Evolutionary conservation across 164 flowering plant genomes (phyloP), one percentile per base, ranked within the genome.

Genomic region (Nelumbo lutea): DNA sequence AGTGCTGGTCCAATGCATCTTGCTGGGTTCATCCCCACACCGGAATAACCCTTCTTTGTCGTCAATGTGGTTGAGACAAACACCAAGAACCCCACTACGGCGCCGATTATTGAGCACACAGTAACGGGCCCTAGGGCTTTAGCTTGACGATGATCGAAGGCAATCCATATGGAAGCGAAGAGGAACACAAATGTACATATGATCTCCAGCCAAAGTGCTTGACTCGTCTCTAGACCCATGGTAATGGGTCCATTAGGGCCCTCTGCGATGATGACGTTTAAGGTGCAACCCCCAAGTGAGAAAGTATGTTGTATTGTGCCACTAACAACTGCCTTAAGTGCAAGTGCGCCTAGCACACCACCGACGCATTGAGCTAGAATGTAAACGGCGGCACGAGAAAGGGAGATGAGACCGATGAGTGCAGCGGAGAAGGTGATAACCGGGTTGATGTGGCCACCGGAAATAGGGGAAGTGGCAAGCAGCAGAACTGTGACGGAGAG

Each of bases 1-100:
- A 86, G 13, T 6, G 90, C 89, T 1, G 93, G 86, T 61, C 93
- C 93, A 15, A 88, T 43, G 70, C 90, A 88, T 74, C 89, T 80
- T 0, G 93, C 89, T 2, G 93, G 90, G 69, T 88, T 88, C 79
- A 88, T 74, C 68, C 88, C 88, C 1, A 67, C 88, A 3, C 93
- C 93, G 6, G 79, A 78, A 62, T 86, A 86, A 4, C 90, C 90
- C 68, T 75, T 83, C 52, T 65, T 72, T 1, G 73, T 62, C 0
- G 86, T 85, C n/a, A 86, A 81, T 0, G 84, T 75, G 2, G 85
- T 72, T 39, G 91, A 84, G 0, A 85, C 46, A 56, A 80, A 86
- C 63, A 81, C 83, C 27, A 81, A 40, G 0, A 86, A 75, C 8
- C 87, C 92, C 56, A 82, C 68, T 9, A 83, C 87, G 0, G 50